Conservation (phyloP, 176 grass and related monocot species). For the Triticum aestivum region DNA sequence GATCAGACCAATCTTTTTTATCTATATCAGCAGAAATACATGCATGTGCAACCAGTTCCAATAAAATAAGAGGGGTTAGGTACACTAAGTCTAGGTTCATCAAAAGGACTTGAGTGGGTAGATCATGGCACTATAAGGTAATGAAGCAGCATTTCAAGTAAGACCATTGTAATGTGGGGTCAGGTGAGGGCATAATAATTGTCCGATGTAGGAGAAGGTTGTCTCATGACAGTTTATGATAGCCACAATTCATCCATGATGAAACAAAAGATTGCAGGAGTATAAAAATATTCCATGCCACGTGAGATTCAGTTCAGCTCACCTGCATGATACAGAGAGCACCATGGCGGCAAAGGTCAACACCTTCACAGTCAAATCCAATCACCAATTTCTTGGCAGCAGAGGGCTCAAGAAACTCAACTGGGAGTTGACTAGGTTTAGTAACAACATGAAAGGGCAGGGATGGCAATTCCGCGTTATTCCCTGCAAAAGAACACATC, state of each 20-base stretch:
- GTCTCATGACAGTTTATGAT: no score
- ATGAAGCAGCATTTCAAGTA: no score
- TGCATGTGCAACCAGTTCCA: not conserved
- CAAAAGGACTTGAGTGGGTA: no score
- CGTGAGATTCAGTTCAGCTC: conserved; percentile 25
- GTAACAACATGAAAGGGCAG: conserved; percentile 69
- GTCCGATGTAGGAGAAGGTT: no score
- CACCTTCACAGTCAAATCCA: conserved; percentile 94
- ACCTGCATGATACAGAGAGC: conserved; percentile 99
- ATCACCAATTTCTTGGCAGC: conserved; percentile 53
- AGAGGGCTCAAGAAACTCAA: conserved; percentile 86
- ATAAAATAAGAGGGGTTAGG: not conserved
- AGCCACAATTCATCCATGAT: no score
- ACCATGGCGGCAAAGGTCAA: conserved; percentile 87
- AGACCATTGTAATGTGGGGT: no score
- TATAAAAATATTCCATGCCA: no score
- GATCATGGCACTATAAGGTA: no score
- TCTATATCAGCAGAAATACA: conserved; percentile 27
- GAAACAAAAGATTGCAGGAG: no score
- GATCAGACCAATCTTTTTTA: conserved; percentile 4
- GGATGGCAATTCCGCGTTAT: conserved; percentile 34
- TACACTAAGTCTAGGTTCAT: no score
- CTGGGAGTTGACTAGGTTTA: conserved; percentile 66
- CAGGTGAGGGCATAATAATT: no score
- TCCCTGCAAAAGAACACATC: conserved; percentile 40